Evolutionary conservation across 78 protist genomes (phyloP).

Genomic region (Cavenderia fasciculata): DNA sequence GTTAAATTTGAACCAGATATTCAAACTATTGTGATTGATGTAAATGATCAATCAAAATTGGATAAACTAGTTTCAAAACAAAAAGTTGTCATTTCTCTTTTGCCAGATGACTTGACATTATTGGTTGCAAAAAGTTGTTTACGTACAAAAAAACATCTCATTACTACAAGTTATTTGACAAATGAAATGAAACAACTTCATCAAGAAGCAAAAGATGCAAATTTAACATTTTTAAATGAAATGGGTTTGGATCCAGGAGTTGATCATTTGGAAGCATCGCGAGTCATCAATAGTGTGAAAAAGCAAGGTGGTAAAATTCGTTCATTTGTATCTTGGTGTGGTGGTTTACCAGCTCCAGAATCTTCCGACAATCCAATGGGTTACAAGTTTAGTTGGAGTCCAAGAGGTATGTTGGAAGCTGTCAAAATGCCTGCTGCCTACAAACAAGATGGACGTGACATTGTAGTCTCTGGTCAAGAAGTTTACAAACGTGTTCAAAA

Average conservation of each 20-base stretch:
- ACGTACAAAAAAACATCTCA: conserved; percentile 31
- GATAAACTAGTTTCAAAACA: conserved; percentile 40
- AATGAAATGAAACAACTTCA: conserved; percentile 49
- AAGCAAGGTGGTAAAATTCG: conserved; percentile 76
- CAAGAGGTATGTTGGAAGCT: conserved; percentile 87
- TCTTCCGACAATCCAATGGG: conserved; percentile 82
- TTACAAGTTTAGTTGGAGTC: conserved; percentile 94
- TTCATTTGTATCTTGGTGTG: conserved; percentile 87
- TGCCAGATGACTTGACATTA: conserved; percentile 79
- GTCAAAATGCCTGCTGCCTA: conserved; percentile 40
- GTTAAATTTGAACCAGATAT: conserved; percentile 10
- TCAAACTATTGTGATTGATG: conserved; percentile 42
- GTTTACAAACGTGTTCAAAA: conserved; percentile 63
- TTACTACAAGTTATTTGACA: conserved; percentile 80
- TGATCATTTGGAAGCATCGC: conserved; percentile 84
- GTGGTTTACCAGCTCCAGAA: conserved; percentile 94
- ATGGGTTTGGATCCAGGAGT: conserved; percentile 91
- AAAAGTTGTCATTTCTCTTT: conserved; percentile 71
- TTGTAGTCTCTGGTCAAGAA: conserved; percentile 55
- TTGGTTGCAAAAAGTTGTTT: conserved; percentile 78
- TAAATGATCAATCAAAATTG: conserved; percentile 21
- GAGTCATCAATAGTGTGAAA: conserved; percentile 62
- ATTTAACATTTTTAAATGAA: conserved; percentile 80
- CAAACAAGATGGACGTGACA: conserved; percentile 80
- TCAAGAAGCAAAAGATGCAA: conserved; percentile 65